Evolutionary conservation across 306 rosid genomes (phyloP).

Genomic region (Cucumis sativus): Cucumber_9930_V3 NC_026660.2:20889001-20889500

Average conservation of each 20-base stretch:
- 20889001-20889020: not conserved
- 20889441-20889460: too few species aligned
- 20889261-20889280: not conserved
- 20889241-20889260: not conserved
- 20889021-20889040: not conserved
- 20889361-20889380: not conserved
- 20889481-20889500: too few species aligned
- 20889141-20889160: not conserved
- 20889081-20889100: not conserved
- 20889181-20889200: not conserved
- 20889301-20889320: not conserved
- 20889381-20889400: not conserved
- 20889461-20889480: too few species aligned
- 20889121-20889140: not conserved
- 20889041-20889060: not conserved
- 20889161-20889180: not conserved
- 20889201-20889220: not conserved
- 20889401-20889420: not conserved
- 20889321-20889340: not conserved
- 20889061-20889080: not conserved
- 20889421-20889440: too few species aligned
- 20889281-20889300: not conserved
- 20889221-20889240: not conserved
- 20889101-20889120: not conserved
- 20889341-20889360: not conserved